Conservation (phyloP, 441 rosid genomes). For the Eruca vesicaria region DNA sequence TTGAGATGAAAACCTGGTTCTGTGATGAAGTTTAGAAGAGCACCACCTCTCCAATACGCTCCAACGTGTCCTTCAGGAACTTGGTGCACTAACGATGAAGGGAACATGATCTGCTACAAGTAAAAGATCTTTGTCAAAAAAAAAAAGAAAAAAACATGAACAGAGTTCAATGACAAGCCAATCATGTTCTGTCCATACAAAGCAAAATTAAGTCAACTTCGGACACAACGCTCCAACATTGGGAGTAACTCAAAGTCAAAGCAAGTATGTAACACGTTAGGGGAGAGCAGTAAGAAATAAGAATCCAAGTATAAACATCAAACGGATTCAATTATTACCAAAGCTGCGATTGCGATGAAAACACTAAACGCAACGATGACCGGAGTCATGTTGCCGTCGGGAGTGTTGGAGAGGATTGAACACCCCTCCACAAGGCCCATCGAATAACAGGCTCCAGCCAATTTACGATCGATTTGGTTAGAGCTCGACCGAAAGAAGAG, state of each 20-base stretch:
- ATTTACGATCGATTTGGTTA: no score
- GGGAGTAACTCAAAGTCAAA: not conserved
- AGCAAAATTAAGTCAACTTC: no score
- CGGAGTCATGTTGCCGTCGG: slow-evolving; percentile 39
- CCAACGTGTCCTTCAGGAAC: slow-evolving; percentile 95
- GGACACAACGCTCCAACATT: no score
- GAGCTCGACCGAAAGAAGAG: no score
- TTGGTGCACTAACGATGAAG: slow-evolving; percentile 69
- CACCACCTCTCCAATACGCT: slow-evolving; percentile 95
- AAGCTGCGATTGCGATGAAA: slow-evolving; percentile 44
- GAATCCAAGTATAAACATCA: not conserved
- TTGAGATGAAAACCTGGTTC: slow-evolving; percentile 90
- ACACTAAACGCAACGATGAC: slow-evolving; percentile 41
- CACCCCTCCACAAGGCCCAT: no score
- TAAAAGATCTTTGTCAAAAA: no score
- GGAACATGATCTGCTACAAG: slow-evolving; percentile 51
- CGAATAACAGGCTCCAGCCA: no score
- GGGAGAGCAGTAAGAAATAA: not conserved
- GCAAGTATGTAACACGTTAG: not conserved
- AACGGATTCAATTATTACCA: slow-evolving; percentile 31
- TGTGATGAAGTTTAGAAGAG: slow-evolving; percentile 62
- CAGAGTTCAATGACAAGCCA: not conserved
- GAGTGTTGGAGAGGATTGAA: no score
- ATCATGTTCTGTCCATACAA: not conserved
- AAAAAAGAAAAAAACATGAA: no score